Evolutionary conservation across 176 grass and related monocot genomes (phyloP), one percentile per base, ranked within the genome.

Genomic region (Rhynchospora tenuis): DNA sequence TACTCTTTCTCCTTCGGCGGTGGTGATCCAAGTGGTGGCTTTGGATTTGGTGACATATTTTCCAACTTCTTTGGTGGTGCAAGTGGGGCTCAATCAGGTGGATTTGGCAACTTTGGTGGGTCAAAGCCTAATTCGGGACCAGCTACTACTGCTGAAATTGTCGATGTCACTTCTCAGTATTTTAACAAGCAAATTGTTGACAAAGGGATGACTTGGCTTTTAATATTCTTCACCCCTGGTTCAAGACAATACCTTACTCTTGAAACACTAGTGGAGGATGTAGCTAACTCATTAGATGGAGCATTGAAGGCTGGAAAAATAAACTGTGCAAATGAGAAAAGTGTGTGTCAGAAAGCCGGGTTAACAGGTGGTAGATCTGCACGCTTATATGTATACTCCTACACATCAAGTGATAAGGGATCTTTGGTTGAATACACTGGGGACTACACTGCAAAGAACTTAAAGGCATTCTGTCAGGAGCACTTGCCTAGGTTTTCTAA

Each of bases 1-100:
- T 98, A 91, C 85, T 93, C 95, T 26, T 98, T 98, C 83, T 93
- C 92, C 27, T 98, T 98, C 93, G 88, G 92, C 82, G 83, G 88
- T 31, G 89, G 90, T 85, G 92, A 84, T 64, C 91, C 89, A 66
- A 91, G 92, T 88, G 43, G 59, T 9, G 87, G 86, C 33, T 91
- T 90, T 57, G 84, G 89, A 89, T 17, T 95, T 71, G 86, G 92
- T 81, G 86, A 98, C 91, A 87, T 98, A 51, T 98, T 98, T 80
- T 91, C 92, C 11, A 93, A 93, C 54, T n/a, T 95, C 2, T 98
- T 98, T 91, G 65, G 86, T 69, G 91, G 90, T 57, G 86, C 65
- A 57, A 59, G 86, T 15, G 88, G 80, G 56, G 66, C 48, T 71
- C 85, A 88, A 71, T 75, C 73, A 86, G 88, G 84, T 90, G 86